Evolutionary conservation across 371 early-diverging fungal genomes (phyloP).

Genomic region (Mucor mucedo): DNA sequence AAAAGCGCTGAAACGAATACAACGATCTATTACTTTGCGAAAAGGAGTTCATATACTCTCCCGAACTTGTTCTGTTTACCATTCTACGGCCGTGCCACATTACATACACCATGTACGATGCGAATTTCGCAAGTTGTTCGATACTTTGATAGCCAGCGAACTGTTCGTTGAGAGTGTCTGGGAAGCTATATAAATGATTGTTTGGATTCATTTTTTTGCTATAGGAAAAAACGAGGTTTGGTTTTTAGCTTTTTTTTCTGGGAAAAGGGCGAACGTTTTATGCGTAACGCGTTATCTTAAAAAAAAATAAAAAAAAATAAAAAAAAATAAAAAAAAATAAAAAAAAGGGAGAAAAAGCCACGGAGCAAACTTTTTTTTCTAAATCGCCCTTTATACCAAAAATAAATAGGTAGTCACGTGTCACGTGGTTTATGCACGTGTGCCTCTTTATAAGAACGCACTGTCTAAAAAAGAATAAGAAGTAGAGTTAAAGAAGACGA

Average conservation of each 20-base stretch:
- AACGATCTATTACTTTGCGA: constrained; percentile 29
- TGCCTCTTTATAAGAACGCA: no score
- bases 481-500: no score
- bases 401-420: no score
- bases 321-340: no score
- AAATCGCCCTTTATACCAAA: no score
- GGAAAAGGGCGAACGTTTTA: neutral
- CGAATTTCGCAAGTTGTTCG: constrained; percentile 62
- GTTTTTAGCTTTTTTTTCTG: neutral
- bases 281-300: neutral
- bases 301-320: neutral
- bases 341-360: neutral
- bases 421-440: no score
- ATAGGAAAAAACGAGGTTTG: no score
- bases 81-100: constrained; percentile 56
- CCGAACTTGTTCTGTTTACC: constrained; percentile 29
- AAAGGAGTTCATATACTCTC: constrained; percentile 30
- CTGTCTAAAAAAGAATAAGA: no score
- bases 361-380: neutral
- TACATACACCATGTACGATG: constrained; percentile 64
- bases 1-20: constrained; percentile 66
- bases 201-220: constrained; percentile 18
- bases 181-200: constrained; percentile 13
- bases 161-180: constrained; percentile 5
- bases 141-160: constrained; percentile 9